A percentile compares a stretch with the other conserved stretches of the same genome.
phyloP scores from a whole-genome alignment of 2,329 filamentous ascomycete species.

The Berkeleyomyces basicola region DNA sequence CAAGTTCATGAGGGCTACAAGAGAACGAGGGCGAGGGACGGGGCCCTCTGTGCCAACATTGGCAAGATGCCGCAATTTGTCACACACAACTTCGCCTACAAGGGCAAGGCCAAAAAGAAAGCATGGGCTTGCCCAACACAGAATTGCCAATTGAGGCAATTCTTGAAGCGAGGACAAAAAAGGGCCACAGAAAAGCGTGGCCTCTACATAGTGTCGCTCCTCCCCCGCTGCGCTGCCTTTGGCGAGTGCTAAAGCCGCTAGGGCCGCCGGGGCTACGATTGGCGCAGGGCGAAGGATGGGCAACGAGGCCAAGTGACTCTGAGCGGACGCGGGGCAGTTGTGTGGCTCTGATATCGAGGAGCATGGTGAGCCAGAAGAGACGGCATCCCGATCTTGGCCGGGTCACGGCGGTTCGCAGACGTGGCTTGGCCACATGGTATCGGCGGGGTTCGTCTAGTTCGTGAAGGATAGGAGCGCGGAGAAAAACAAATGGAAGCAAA shows the following conservation, averaged over 20 bases:
- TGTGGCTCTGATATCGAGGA: background rate
- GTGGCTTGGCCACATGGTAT: background rate
- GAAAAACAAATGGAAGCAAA: background rate
- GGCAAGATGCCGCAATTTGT: background rate
- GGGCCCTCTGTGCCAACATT: no score
- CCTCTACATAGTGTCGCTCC: background rate
- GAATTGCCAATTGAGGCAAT: conserved; percentile 1
- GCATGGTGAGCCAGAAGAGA: background rate
- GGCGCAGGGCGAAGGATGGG: background rate
- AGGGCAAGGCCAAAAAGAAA: background rate
- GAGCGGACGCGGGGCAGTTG: background rate
- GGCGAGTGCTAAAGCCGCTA: background rate
- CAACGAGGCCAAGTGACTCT: background rate
- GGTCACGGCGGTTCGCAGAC: background rate
- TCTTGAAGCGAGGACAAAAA: background rate
- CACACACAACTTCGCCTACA: background rate
- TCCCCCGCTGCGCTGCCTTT: background rate
- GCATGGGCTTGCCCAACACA: background rate
- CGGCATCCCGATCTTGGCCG: background rate
- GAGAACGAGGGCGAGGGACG: background rate
- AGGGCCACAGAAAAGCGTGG: background rate
- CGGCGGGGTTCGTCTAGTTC: background rate
- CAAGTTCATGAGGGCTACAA: background rate
- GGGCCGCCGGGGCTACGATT: background rate
- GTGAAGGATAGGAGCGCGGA: background rate